phyloP scores from a whole-genome alignment of 257 asterid genomes.

The Nicotiana knightiana region DNA sequence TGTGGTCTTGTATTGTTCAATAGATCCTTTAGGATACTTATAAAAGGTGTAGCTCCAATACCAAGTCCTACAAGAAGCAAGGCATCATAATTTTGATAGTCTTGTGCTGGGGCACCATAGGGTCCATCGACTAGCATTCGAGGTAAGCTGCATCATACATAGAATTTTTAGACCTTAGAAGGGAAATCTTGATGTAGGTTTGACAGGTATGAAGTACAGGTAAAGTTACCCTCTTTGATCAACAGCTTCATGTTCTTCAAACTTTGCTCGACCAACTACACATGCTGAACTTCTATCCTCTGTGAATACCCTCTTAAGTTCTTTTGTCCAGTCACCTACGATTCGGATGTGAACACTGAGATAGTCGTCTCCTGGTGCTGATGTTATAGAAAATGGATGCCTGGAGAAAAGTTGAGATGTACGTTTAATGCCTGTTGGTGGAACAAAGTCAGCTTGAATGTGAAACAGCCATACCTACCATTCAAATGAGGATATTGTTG shows the following conservation, averaged over 20 bases:
- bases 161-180: not conserved
- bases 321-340: conserved; percentile 60
- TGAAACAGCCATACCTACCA: conserved; percentile 36
- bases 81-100: conserved; percentile 73
- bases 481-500: conserved; percentile 73
- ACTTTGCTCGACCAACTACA: conserved; percentile 58
- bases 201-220: not conserved
- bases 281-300: conserved; percentile 42
- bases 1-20: conserved; percentile 56
- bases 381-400: conserved; percentile 96
- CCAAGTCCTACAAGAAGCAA: conserved; percentile 88
- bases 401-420: conserved; percentile 27
- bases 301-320: conserved; percentile 57
- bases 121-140: conserved; percentile 84
- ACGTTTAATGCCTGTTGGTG: not conserved
- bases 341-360: conserved; percentile 77
- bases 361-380: conserved; percentile 89
- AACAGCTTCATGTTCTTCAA: conserved; percentile 40
- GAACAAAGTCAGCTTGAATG: not conserved
- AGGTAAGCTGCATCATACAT: conserved; percentile 46
- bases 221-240: conserved; percentile 51
- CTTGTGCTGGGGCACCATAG: conserved; percentile 93
- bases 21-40: conserved; percentile 83
- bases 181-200: not conserved
- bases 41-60: conserved; percentile 91